A percentile compares a stretch with the other conserved stretches of the same genome.
These are phyloP conservation scores for Saccharomyces hybrid DNA, from an alignment of 1,139 yeast species.

Conservation along the genomic window DNA sequence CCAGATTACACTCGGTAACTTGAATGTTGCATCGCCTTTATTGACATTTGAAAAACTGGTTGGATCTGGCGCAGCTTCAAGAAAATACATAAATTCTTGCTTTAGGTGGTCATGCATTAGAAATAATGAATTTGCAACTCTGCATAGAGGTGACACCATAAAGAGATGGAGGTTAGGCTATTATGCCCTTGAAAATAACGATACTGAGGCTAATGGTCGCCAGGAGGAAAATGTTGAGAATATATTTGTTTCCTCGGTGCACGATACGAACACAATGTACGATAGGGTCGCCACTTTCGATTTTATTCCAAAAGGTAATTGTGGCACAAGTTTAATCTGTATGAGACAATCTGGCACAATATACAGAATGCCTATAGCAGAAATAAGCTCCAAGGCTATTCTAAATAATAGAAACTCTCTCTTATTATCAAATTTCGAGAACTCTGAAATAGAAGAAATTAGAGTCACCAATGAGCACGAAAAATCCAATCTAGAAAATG, in stretches of 20 bases:
- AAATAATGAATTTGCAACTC: conserved; percentile 68
- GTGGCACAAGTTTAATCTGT: conserved; percentile 53
- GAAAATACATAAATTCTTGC: conserved; percentile 56
- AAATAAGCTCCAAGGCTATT: conserved; percentile 54
- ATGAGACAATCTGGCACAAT: conserved; percentile 87
- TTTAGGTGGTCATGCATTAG: conserved; percentile 64
- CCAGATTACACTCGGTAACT: conserved; percentile 12
- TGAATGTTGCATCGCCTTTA: conserved; percentile 43
- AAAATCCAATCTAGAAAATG: conserved; percentile 24
- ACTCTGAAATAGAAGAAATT: conserved; percentile 25
- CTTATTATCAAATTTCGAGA: conserved; percentile 56
- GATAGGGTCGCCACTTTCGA: conserved; percentile 83
- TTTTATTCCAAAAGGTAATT: conserved; percentile 54
- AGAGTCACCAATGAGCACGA: conserved; percentile 34
- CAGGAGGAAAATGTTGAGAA: conserved; percentile 36
- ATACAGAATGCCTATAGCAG: conserved; percentile 68
- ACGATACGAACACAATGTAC: conserved; percentile 66
- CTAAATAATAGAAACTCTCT: conserved; percentile 71
- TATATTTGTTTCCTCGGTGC: conserved; percentile 67
- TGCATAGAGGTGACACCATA: conserved; percentile 69
- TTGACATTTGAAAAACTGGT: conserved; percentile 60
- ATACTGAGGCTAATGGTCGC: conserved; percentile 12
- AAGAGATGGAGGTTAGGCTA: conserved; percentile 78
- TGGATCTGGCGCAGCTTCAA: conserved; percentile 46
- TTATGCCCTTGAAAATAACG: conserved; percentile 9